Percentiles rank a stretch among this genome's conserved stretches.
Conservation (phyloP, 2,329 filamentous ascomycete genomes). For the Diplodia seriata region DNA sequence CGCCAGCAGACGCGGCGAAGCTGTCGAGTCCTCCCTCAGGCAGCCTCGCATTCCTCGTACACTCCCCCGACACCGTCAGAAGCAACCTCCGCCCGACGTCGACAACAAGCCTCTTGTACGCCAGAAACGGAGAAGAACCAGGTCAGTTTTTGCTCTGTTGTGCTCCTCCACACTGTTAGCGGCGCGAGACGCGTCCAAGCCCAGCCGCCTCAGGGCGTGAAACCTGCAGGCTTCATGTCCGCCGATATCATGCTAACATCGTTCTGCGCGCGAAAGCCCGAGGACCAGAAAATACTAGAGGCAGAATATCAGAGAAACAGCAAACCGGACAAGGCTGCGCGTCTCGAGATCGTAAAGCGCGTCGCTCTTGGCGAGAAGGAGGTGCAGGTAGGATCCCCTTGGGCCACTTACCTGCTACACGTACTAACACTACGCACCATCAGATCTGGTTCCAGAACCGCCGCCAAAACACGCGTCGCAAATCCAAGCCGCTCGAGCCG, state of each 20-base stretch:
- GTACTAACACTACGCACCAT: conserved; percentile 35
- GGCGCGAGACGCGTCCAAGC: conserved; percentile 7
- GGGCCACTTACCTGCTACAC: conserved; percentile 7
- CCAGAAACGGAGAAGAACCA: conserved; percentile 68
- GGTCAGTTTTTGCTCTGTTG: conserved; percentile 51
- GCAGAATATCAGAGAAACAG: conserved; percentile 82
- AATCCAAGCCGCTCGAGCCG: conserved; percentile 74
- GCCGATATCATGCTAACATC: conserved; percentile 9
- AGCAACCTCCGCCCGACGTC: conserved; percentile 62
- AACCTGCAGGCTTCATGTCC: not conserved
- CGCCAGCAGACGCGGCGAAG: conserved; percentile 34
- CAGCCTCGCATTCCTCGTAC: conserved; percentile 65
- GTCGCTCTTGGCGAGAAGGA: conserved; percentile 94
- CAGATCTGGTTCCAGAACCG: conserved; percentile 99
- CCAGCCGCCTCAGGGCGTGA: conserved; percentile 7
- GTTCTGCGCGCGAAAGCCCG: conserved; percentile 47
- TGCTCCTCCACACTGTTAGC: not conserved
- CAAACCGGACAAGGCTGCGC: conserved; percentile 89
- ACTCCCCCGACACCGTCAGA: conserved; percentile 63
- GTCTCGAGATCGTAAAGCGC: conserved; percentile 81
- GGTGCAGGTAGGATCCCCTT: conserved; percentile 75
- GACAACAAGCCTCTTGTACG: conserved; percentile 66
- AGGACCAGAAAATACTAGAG: conserved; percentile 89
- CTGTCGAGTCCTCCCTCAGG: conserved; percentile 41
- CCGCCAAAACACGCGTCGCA: conserved; percentile 88